A percentile compares a stretch with the other conserved stretches of the same genome.
These are phyloP conservation scores for Ustilaginoidea virens DNA, from an alignment of 2,329 filamentous ascomycete genomes.

Conservation along the genomic window DNA sequence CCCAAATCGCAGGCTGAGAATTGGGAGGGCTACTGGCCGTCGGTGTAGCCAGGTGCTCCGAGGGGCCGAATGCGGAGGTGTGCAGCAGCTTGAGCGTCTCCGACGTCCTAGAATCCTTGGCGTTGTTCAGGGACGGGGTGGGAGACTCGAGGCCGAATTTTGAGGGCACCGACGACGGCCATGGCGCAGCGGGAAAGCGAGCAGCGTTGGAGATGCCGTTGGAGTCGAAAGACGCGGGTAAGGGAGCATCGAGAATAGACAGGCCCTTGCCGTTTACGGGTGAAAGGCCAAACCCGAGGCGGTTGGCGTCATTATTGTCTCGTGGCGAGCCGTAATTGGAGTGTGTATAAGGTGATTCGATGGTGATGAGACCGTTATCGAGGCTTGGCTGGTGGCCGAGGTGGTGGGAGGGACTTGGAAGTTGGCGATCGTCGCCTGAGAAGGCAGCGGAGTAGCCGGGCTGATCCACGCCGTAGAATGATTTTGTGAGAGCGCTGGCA, in stretches of 20 bases:
- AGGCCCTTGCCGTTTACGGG: conserved; percentile 55
- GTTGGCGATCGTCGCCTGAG: conserved; percentile 21
- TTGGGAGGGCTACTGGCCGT: conserved; percentile 30
- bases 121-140: conserved; percentile 53
- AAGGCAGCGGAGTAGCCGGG: conserved; percentile 23
- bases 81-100: conserved; percentile 50
- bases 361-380: conserved; percentile 40
- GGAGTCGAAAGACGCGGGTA: conserved; percentile 91
- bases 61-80: conserved; percentile 51
- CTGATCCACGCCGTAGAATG: conserved; percentile 29
- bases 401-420: conserved; percentile 14
- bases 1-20: conserved; percentile 34
- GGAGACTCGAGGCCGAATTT: conserved; percentile 84
- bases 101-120: conserved; percentile 43
- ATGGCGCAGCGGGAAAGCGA: conserved; percentile 60
- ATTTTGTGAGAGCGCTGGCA: conserved; percentile 49
- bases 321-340: conserved; percentile 71
- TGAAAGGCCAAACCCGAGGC: conserved; percentile 61
- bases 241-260: conserved; percentile 84
- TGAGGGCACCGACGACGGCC: conserved; percentile 82
- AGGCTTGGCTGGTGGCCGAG: conserved; percentile 33
- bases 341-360: conserved; percentile 43
- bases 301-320: conserved; percentile 43
- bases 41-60: conserved; percentile 43
- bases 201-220: conserved; percentile 89